A percentile compares a stretch with the other conserved stretches of the same genome.
These are phyloP conservation scores for Lepidium didymum DNA, from an alignment of 345 rosid genomes.

Conservation along the genomic window DNA sequence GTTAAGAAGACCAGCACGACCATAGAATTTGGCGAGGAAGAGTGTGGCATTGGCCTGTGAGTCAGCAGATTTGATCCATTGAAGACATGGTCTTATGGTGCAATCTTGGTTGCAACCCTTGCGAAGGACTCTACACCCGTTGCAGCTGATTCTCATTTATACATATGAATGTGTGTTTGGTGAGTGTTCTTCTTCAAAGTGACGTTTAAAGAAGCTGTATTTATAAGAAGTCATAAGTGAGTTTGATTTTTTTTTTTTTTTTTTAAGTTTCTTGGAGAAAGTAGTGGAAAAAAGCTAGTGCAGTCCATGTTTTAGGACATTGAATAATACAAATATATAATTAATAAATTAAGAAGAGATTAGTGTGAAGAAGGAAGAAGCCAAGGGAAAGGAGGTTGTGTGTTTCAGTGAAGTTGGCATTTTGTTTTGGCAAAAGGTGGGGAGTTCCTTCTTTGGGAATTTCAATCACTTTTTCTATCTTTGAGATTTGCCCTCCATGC, in stretches of 20 bases:
- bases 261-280: slow-evolving; percentile 31
- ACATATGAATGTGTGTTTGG: slow-evolving; percentile 1
- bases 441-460: slow-evolving; percentile 32
- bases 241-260: slow-evolving; percentile 6
- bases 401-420: slow-evolving; percentile 34
- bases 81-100: slow-evolving; percentile 58
- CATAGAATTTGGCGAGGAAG: slow-evolving; percentile 67
- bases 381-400: slow-evolving; percentile 30
- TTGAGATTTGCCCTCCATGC: slow-evolving; percentile 27
- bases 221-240: slow-evolving; percentile 26
- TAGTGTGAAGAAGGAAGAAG: slow-evolving; percentile 7
- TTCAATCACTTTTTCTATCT: slow-evolving; percentile 19
- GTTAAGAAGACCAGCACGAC: slow-evolving; percentile 70
- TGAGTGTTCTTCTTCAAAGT: background rate
- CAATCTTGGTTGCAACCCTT: slow-evolving; percentile 63
- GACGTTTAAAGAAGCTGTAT: slow-evolving; percentile 12
- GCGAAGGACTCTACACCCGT: slow-evolving; percentile 63
- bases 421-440: slow-evolving; percentile 37
- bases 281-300: slow-evolving; percentile 25
- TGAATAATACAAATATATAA: background rate
- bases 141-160: slow-evolving; percentile 55
- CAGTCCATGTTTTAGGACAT: slow-evolving; percentile 2
- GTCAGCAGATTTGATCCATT: slow-evolving; percentile 59
- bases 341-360: background rate
- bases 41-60: slow-evolving; percentile 72